phyloP scores from a whole-genome alignment of 2,329 filamentous ascomycete genomes.

The Talaromyces sp. region DNA sequence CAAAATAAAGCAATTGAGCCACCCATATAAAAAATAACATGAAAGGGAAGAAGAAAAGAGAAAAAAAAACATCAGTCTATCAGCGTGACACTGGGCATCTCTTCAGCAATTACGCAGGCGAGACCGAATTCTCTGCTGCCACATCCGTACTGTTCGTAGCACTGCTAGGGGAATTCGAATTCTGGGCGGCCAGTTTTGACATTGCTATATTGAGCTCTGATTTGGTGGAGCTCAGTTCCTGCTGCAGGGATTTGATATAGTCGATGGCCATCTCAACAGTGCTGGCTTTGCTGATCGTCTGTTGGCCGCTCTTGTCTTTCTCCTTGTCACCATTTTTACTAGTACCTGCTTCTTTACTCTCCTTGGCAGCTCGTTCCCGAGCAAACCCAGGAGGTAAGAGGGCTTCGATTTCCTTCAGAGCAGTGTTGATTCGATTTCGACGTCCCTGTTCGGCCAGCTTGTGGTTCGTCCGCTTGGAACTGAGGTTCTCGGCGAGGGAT shows the following conservation, averaged over 20 bases:
- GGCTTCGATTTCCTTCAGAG: slow-evolving; percentile 82
- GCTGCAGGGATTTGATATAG: slow-evolving; percentile 82
- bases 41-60: neutral
- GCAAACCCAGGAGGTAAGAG: slow-evolving; percentile 61
- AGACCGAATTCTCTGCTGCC: neutral
- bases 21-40: neutral
- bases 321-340: slow-evolving; percentile 37
- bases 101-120: neutral
- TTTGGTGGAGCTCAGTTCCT: slow-evolving; percentile 63
- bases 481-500: slow-evolving; percentile 85
- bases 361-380: slow-evolving; percentile 34
- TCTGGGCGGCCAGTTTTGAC: slow-evolving; percentile 45
- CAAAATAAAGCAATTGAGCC: neutral
- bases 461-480: slow-evolving; percentile 93
- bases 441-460: slow-evolving; percentile 97
- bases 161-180: neutral
- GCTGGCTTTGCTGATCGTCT: slow-evolving; percentile 84
- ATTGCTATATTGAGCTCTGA: slow-evolving; percentile 61
- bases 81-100: neutral
- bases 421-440: slow-evolving; percentile 90
- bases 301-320: slow-evolving; percentile 38
- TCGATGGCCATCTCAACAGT: slow-evolving; percentile 97
- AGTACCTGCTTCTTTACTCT: slow-evolving; percentile 31
- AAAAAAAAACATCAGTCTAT: neutral
- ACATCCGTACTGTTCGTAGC: neutral